Percentiles rank a stretch among this genome's conserved stretches.
Evolutionary conservation across 495 filamentous ascomycete genomes (phyloP).

Genomic region (Penicillium simplicissimum): DNA sequence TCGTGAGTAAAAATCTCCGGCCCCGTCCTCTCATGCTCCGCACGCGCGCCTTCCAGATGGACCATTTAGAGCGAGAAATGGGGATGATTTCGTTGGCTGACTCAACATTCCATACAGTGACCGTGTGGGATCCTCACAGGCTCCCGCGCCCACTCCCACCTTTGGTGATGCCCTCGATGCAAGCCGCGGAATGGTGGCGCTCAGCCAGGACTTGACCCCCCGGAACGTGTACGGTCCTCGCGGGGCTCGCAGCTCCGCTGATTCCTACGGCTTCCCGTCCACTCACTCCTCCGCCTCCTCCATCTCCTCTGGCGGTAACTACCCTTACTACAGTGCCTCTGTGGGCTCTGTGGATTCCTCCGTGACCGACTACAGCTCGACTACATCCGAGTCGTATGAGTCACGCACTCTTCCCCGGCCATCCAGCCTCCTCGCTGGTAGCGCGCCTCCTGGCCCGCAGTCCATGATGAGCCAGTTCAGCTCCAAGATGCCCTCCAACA

Average conservation of each 20-base stretch:
- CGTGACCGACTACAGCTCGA: slow-evolving; percentile 92
- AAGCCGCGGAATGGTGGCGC: slow-evolving; percentile 86
- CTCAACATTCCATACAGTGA: slow-evolving; percentile 43
- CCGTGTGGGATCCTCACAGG: slow-evolving; percentile 51
- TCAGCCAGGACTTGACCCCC: slow-evolving; percentile 83
- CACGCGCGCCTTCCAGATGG: neutral
- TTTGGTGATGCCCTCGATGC: slow-evolving; percentile 80
- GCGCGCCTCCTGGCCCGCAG: slow-evolving; percentile 78
- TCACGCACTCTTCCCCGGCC: slow-evolving; percentile 85
- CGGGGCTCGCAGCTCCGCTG: slow-evolving; percentile 67
- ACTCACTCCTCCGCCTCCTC: slow-evolving; percentile 93
- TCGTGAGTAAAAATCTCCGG: slow-evolving; percentile 66
- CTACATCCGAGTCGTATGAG: slow-evolving; percentile 80
- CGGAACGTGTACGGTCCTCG: slow-evolving; percentile 81
- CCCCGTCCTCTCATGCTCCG: neutral
- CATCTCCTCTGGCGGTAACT: slow-evolving; percentile 77
- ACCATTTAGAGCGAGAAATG: neutral
- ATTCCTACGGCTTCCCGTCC: slow-evolving; percentile 91
- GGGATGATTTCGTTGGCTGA: slow-evolving; percentile 5
- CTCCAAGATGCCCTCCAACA: slow-evolving; percentile 92
- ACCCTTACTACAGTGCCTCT: slow-evolving; percentile 75
- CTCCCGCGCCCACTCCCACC: slow-evolving; percentile 37
- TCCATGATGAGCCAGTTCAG: slow-evolving; percentile 99
- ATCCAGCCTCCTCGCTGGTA: slow-evolving; percentile 63
- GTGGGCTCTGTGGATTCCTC: slow-evolving; percentile 84